Conservation (phyloP, 306 rosid genomes). For the Luffa aegyptiaca region DNA sequence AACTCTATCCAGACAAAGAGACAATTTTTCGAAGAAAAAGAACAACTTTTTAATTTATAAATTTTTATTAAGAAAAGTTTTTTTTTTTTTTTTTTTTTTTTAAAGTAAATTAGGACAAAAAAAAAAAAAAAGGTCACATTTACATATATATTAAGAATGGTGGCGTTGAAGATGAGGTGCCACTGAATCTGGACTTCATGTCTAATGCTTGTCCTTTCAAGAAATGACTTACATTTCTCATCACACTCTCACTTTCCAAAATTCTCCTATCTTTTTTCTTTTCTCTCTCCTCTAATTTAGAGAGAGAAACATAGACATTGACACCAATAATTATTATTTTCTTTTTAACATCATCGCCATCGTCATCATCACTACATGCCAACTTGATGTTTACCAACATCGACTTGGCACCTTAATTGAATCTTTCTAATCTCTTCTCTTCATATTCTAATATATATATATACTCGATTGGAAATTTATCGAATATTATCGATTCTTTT, state of each 20-base stretch:
- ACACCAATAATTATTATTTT: not conserved
- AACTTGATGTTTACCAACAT: not conserved
- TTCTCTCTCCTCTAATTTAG: not conserved
- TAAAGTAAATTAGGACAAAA: too few relatives aligned
- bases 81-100: too few relatives aligned
- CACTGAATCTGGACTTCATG: conserved; percentile 5
- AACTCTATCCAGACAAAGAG: too few relatives aligned
- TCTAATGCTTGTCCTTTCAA: not conserved
- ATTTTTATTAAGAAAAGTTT: too few relatives aligned
- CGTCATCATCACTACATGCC: not conserved
- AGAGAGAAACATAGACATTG: not conserved
- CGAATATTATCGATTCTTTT: too few relatives aligned
- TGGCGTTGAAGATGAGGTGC: not conserved
- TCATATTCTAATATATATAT: too few relatives aligned
- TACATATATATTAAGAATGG: not conserved
- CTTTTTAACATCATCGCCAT: not conserved
- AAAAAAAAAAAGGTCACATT: not conserved
- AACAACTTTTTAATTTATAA: too few relatives aligned
- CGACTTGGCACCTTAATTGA: not conserved
- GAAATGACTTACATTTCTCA: not conserved
- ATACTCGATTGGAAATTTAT: too few relatives aligned
- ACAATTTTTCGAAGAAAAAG: too few relatives aligned
- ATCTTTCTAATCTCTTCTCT: too few relatives aligned
- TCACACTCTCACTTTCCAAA: not conserved
- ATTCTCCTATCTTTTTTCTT: not conserved